Percentiles rank a stretch among this genome's conserved stretches.
These are phyloP conservation scores for Apocynum venetum DNA, from an alignment of 257 asterid species.

Conservation along the genomic window DNA sequence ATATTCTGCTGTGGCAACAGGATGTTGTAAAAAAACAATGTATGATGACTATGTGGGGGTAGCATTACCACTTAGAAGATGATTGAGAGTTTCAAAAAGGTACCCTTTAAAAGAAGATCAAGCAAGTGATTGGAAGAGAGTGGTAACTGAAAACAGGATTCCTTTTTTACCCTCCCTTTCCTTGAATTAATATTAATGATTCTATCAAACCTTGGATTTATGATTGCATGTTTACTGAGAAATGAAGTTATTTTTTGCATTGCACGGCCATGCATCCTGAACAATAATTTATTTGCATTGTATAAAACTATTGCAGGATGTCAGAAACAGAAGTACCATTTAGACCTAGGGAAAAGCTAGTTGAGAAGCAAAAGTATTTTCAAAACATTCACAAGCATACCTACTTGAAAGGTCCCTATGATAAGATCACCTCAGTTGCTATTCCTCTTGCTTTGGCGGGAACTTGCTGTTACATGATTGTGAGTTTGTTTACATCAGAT, in stretches of 20 bases:
- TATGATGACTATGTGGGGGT: neutral
- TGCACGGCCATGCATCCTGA: neutral
- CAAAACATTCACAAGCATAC: slow-evolving; percentile 65
- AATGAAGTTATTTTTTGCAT: neutral
- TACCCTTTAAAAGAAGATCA: neutral
- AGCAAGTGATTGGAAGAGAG: neutral
- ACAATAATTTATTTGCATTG: neutral
- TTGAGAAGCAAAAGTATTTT: slow-evolving; percentile 53
- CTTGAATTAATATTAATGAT: neutral
- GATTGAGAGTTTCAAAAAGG: neutral
- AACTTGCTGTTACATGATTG: slow-evolving; percentile 47
- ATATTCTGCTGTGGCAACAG: neutral
- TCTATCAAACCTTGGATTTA: neutral
- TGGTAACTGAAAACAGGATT: neutral
- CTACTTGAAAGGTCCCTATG: slow-evolving; percentile 53
- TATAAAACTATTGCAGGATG: slow-evolving; percentile 49
- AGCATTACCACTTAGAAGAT: neutral
- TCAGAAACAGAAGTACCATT: slow-evolving; percentile 59
- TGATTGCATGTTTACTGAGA: neutral
- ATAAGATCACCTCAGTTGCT: slow-evolving; percentile 61
- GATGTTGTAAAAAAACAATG: neutral
- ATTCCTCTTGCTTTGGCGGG: slow-evolving; percentile 69
- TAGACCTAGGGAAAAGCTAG: slow-evolving; percentile 65
- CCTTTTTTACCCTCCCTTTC: neutral
- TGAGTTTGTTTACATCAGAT: slow-evolving; percentile 29